These are phyloP conservation scores for Westerdykella sp. DNA, from an alignment of 2,329 filamentous ascomycete species.

Conservation along the genomic window DNA sequence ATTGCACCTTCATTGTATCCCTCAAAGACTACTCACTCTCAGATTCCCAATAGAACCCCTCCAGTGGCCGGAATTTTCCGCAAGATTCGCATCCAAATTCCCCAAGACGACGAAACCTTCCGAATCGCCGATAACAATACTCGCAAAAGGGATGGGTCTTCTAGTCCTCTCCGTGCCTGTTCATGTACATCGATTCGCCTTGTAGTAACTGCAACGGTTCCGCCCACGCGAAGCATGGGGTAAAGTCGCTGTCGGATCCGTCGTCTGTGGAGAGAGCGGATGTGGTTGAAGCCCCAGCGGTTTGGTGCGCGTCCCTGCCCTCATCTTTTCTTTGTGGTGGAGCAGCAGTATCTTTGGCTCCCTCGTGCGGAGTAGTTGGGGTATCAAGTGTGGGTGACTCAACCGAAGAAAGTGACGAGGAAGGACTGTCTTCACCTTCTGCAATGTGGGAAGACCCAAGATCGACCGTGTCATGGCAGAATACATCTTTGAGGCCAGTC, in stretches of 20 bases:
- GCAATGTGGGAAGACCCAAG: conserved; percentile 12
- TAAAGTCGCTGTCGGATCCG: conserved; percentile 1
- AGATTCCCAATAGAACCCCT: conserved; percentile 27
- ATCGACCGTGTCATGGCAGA: too few species aligned
- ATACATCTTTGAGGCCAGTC: too few species aligned
- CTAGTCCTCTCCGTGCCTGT: conserved; percentile 19
- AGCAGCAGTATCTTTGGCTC: conserved; percentile 1
- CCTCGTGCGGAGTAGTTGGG: too few species aligned
- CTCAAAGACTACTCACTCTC: neutral
- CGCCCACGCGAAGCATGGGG: conserved; percentile 19
- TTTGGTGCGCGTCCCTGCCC: too few species aligned
- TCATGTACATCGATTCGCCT: conserved; percentile 20
- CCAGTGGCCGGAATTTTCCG: conserved; percentile 17
- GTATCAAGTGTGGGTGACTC: neutral
- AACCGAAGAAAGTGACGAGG: neutral
- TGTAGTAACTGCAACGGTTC: conserved; percentile 25
- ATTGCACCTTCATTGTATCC: neutral
- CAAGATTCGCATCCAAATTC: conserved; percentile 25
- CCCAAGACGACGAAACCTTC: conserved; percentile 18
- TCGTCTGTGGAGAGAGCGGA: conserved; percentile 2
- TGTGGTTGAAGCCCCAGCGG: neutral
- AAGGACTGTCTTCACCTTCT: conserved; percentile 4
- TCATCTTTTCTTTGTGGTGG: too few species aligned
- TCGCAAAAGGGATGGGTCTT: conserved; percentile 19
- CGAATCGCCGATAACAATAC: conserved; percentile 23